Base-by-base conservation (phyloP, 331 rosid genomes). In the Quercus tomentella region DNA sequence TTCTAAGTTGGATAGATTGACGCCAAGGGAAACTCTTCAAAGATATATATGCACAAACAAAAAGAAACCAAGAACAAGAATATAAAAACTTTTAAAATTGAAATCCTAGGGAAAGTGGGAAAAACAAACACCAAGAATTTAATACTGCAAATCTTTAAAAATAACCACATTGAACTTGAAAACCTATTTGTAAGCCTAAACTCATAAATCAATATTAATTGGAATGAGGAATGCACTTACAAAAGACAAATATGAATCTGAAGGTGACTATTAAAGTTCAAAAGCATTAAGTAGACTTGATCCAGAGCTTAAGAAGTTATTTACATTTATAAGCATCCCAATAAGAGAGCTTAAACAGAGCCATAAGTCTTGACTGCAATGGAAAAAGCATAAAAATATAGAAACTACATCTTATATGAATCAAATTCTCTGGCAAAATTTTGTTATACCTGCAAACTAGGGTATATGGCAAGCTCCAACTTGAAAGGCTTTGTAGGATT, bases 401-500 rank as follows among this genome's bases (percentile, higher is more conserved):
- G 12, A 49, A 49, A 66, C 5, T 58, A 11, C 51, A 37, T 25
- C 26, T 33, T 28, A 51, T 2, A 78, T 15, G 30, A 66, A 15
- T n/a, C 43, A 12, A 22, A 57, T 17, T 33, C 55, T 16, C 20
- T 14, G 41, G 56, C 45, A 23, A 72, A 28, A 72, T 22, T 57
- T 26, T 33, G 25, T 37, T 67, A 74, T 92, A 93, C 99, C 99
- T 96, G 99, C 80, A 92, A 17, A 80, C 80, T 80, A 77, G 89
- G 56, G 86, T 96, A 96, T n/a, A 92, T 79, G 23, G 93, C 99
- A 86, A 96, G 98, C 92, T 96, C 98, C 94, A 96, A 82, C 95
- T 93, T 96, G 87, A 58, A 90, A 83, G 99, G 99, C 85, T 56
- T 81, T 16, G 89, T 75, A 70, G 84, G 88, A 49, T 77, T 87